Base-by-base conservation (phyloP, 2,329 filamentous ascomycete species). In the Zopfia rhizophila region DNA sequence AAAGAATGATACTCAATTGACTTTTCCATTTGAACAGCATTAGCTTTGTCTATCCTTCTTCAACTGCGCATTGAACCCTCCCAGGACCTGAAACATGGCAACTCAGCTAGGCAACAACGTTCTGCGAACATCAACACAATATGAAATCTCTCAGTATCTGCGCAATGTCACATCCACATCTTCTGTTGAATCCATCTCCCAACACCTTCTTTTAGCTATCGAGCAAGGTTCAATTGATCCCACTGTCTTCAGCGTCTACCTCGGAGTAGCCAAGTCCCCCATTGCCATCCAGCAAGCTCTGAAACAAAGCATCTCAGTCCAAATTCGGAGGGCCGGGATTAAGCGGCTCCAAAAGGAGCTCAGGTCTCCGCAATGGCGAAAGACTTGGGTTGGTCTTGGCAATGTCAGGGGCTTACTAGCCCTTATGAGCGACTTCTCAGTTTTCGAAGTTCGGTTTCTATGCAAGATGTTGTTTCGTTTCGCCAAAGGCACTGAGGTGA, bases 381-480 rank as follows among this genome's bases (percentile, higher is more conserved):
- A 51, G n/a, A 52, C 42, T 1, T 69, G 64, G 64, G 55, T 63
- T n/a, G 53, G 39, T 0, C 31, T 69, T n/a, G 66, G 63, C 2
- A 60, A 58, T 7, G 51, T 41, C 4, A n/a, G 21, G 16, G 66
- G 65, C 4, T n/a, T 69, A n/a, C 38, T 66, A 5, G 47, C 51
- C 2, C 29, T 66, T 2, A 48, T 64, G 28, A 51, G 36, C 10
- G 41, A 59, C 14, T 45, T 69, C 5, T 69, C 63, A 0, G 64
- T 68, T 8, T 17, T 31, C 1, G 63, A 70, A 19, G 49, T 68
- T 1, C 48, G 40, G 8, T 19, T 45, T 14, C 44, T 58, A 2
- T 66, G 60, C 25, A 48, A 36, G 13, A 52, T 48, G 0, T 55
- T 70, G 2, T 52, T 50, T 2, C 23, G 44, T 12, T 57, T 35